phyloP scores from a whole-genome alignment of 352 stramenopile species.

The Globisporangium heterothallicum region DNA sequence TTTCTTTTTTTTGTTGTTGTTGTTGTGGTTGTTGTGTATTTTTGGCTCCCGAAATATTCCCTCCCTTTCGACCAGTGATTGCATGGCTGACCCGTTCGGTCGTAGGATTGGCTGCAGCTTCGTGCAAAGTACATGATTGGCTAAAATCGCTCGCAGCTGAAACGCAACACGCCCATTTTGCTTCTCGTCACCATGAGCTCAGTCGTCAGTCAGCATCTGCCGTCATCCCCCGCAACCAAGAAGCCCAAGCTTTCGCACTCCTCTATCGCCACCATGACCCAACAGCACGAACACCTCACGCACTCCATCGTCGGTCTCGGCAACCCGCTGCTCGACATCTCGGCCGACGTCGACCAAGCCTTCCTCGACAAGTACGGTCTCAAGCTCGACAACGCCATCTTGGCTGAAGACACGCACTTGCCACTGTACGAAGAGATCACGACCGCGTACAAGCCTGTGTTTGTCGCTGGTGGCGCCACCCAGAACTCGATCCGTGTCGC shows the following conservation, averaged over 20 bases:
- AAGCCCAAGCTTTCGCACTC: conserved; percentile 11
- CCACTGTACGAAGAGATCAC: conserved; percentile 95
- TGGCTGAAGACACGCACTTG: conserved; percentile 97
- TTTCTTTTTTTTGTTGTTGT: too few species aligned
- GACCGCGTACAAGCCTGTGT: conserved; percentile 89
- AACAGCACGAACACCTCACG: conserved; percentile 48
- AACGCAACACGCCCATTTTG: background rate
- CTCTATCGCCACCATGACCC: conserved; percentile 10
- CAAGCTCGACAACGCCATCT: conserved; percentile 94
- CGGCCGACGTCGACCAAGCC: conserved; percentile 89
- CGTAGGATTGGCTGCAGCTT: background rate
- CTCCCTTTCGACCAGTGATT: conserved; percentile 2
- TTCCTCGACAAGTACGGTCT: conserved; percentile 97
- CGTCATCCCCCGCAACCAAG: conserved; percentile 19
- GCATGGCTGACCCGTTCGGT: background rate
- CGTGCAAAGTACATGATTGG: background rate
- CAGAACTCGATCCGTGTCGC: conserved; percentile 99
- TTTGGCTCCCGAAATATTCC: too few species aligned
- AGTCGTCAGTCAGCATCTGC: conserved; percentile 12
- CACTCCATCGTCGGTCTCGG: conserved; percentile 93
- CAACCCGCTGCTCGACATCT: conserved; percentile 99
- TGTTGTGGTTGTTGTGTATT: too few species aligned
- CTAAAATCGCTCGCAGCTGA: background rate
- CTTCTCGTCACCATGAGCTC: conserved; percentile 4
- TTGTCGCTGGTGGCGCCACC: conserved; percentile 97